Evolutionary conservation across 768 basidiomycete genomes (phyloP).

Genomic region (Hypsizygus marmoreus): DNA sequence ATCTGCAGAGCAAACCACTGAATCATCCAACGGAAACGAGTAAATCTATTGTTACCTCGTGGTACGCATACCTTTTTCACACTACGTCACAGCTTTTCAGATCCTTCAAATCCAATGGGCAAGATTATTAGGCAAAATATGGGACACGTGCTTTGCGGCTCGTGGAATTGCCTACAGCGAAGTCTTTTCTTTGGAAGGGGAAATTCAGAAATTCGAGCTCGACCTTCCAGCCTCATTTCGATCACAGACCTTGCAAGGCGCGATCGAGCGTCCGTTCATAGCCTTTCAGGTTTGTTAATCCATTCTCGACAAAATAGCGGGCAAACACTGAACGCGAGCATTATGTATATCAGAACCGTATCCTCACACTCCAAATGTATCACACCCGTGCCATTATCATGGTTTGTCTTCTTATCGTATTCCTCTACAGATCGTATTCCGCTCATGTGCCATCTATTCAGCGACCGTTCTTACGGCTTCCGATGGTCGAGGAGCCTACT

Average conservation of each 20-base stretch:
- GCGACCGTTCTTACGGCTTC: constrained; percentile 2
- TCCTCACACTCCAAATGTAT: constrained; percentile 11
- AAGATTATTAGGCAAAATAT: constrained; percentile 10
- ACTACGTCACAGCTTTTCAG: constrained; percentile 5
- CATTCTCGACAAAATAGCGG: too few relatives aligned
- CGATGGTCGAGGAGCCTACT: neutral
- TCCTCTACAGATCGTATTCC: neutral
- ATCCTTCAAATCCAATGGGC: constrained; percentile 17
- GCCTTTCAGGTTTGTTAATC: constrained; percentile 7
- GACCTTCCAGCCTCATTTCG: constrained; percentile 10
- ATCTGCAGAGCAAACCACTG: constrained; percentile 1
- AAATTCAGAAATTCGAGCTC: constrained; percentile 8
- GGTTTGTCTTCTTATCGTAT: neutral
- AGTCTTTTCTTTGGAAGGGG: constrained; percentile 7
- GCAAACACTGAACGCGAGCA: too few relatives aligned
- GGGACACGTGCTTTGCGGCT: constrained; percentile 12
- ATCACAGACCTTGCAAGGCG: constrained; percentile 1
- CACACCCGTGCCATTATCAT: constrained; percentile 9
- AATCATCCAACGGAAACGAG: constrained; percentile 9
- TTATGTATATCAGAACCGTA: constrained; percentile 4
- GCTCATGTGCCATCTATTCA: neutral
- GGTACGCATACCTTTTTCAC: neutral
- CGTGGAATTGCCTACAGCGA: constrained; percentile 3
- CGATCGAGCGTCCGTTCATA: constrained; percentile 6
- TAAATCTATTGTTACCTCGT: neutral